These are phyloP conservation scores for Phoma sp. DNA, from an alignment of 2,329 filamentous ascomycete genomes.

Conservation along the genomic window DNA sequence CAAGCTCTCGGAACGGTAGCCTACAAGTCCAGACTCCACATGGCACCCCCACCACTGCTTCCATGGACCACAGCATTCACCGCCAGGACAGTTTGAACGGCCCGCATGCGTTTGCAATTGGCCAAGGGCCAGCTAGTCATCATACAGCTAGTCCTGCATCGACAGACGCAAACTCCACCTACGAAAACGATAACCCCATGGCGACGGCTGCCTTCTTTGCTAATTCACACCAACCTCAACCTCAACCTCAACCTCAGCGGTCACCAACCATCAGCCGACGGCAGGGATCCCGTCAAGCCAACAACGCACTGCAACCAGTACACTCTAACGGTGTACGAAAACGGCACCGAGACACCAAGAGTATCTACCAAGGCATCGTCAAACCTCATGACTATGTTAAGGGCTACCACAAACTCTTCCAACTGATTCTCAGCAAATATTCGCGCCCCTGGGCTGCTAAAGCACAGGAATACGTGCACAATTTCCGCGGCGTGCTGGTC, in stretches of 20 bases:
- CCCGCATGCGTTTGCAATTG: constrained; percentile 67
- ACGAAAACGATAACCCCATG: constrained; percentile 53
- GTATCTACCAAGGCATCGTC: constrained; percentile 87
- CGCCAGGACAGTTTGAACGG: constrained; percentile 46
- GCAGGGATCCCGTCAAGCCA: constrained; percentile 34
- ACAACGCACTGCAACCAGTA: constrained; percentile 39
- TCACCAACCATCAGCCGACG: constrained; percentile 37
- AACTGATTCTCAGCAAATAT: constrained; percentile 79
- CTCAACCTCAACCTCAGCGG: constrained; percentile 27
- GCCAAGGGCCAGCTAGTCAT: constrained; percentile 62
- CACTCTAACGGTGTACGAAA: constrained; percentile 51
- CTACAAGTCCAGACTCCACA: constrained; percentile 53
- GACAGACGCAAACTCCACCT: constrained; percentile 45
- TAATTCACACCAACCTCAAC: constrained; percentile 37
- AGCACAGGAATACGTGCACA: constrained; percentile 86
- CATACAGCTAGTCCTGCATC: constrained; percentile 65
- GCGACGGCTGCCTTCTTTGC: constrained; percentile 45
- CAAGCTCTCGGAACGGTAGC: constrained; percentile 52
- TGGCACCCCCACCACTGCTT: constrained; percentile 49
- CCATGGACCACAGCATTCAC: constrained; percentile 36
- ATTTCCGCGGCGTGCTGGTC: constrained; percentile 91
- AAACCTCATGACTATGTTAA: constrained; percentile 90
- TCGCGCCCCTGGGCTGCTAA: constrained; percentile 76
- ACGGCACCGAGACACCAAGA: constrained; percentile 73
- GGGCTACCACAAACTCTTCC: constrained; percentile 87